Evolutionary conservation across 306 rosid genomes (phyloP).

Genomic region (Malus orientalis): DNA sequence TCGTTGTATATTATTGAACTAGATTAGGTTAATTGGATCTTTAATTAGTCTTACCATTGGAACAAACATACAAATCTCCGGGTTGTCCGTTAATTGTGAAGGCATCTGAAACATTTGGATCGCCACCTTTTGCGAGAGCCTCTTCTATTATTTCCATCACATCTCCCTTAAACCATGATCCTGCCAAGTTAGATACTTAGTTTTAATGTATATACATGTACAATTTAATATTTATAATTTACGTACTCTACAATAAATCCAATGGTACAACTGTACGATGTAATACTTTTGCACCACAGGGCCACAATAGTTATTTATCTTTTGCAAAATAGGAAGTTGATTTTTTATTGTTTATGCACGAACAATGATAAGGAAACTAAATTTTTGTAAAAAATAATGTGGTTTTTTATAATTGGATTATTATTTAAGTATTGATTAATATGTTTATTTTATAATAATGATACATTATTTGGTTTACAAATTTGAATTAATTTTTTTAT

Average conservation of each 20-base stretch:
- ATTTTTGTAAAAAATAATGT: no score
- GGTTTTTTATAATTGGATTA: no score
- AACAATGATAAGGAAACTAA: no score
- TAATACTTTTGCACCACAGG: neutral
- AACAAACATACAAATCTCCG: slow-evolving; percentile 8
- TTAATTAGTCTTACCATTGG: neutral
- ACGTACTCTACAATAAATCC: neutral
- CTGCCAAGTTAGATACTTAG: neutral
- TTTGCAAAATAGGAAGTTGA: neutral
- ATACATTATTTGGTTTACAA: no score
- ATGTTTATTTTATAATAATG: no score
- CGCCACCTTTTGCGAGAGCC: slow-evolving; percentile 14
- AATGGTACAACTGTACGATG: neutral
- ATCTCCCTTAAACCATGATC: slow-evolving; percentile 19
- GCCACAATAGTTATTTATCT: neutral
- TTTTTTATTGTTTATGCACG: neutral
- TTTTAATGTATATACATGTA: neutral
- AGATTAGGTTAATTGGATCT: neutral
- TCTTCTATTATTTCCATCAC: slow-evolving; percentile 9
- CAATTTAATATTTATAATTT: neutral
- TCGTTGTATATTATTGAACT: neutral
- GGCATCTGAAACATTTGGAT: slow-evolving; percentile 23
- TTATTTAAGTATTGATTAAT: no score
- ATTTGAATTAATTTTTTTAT: no score
- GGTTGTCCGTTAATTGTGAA: slow-evolving; percentile 27